Evolutionary conservation across 2,329 filamentous ascomycete species (phyloP).

Genomic region (Talaromyces sp.): DNA sequence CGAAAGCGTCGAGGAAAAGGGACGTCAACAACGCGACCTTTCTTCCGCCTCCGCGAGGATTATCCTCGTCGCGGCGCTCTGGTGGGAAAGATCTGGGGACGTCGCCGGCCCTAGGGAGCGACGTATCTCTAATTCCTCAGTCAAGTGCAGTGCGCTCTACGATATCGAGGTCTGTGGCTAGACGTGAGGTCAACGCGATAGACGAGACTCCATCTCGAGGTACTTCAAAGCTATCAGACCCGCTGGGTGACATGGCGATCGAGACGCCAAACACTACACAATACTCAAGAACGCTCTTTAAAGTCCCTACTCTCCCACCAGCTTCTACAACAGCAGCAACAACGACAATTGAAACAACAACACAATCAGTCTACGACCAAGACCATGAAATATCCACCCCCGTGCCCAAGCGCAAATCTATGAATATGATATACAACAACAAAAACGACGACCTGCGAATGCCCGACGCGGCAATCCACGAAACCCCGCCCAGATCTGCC

Average conservation of each 20-base stretch:
- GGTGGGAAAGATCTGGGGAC: conserved; percentile 14
- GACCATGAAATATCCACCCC: not conserved
- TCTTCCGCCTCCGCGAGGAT: conserved; percentile 20
- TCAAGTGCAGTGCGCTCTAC: conserved; percentile 22
- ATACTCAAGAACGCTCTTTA: conserved; percentile 12
- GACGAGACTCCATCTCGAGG: conserved; percentile 38
- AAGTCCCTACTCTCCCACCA: conserved; percentile 10
- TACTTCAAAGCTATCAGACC: conserved; percentile 17
- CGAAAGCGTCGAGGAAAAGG: conserved; percentile 32
- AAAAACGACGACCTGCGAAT: not conserved
- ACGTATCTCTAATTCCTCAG: conserved; percentile 26
- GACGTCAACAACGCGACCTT: conserved; percentile 20
- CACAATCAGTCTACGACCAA: not conserved
- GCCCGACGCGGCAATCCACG: conserved; percentile 6
- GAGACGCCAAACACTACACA: conserved; percentile 9
- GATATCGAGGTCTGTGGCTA: conserved; percentile 6
- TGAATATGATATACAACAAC: not conserved
- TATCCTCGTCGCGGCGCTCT: conserved; percentile 20
- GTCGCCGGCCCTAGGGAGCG: conserved; percentile 20
- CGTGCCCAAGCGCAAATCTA: not conserved
- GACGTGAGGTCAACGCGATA: conserved; percentile 16
- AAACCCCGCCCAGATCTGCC: conserved; percentile 11
- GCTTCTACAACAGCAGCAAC: not conserved
- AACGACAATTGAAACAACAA: not conserved
- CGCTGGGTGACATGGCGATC: conserved; percentile 10